Evolutionary conservation across 2,329 filamentous ascomycete genomes (phyloP), one percentile per base, ranked within the genome.

Genomic region (Verticillium longisporum): DNA sequence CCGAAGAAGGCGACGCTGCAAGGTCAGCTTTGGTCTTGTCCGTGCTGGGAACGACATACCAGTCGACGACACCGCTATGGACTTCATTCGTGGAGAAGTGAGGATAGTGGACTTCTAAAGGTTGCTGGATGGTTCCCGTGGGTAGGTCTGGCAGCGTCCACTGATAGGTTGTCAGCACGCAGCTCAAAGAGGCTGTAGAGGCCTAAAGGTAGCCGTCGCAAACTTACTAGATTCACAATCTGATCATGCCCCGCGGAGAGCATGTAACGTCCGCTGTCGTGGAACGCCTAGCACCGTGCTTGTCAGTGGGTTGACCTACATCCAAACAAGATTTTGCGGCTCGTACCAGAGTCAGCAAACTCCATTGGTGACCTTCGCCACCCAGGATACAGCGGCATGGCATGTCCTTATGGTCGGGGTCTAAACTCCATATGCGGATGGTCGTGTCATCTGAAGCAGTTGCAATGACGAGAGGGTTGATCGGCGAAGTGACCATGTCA

Each of bases 81-180:
- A 95, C 79, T 66, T 92, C 89, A 0, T 86, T 88, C 0, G 87
- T 91, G 15, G 87, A 88, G 73, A 95, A 95, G 69, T 92, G 89
- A 50, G 91, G 91, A 68, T 89, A 92, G 68, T 91, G 85, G 15
- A 93, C 80, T 56, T 83, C 78, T 2, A 82, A 78, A 3, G 88
- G 84, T 31, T 82, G 81, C 55, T 83, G 78, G 33, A 81, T 81
- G 14, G 83, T 80, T 36, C 82, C 75, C 0, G 78, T 76, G n/a
- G 88, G 81, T 9, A 88, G 76, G 57, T 85, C 78, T 1, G 90
- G 90, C 4, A 89, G 70, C 1, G 83, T 83, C 87, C 87, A 89
- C 86, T 88, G 62, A n/a, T 11, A 31, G 32, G 37, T 32, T 38
- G 61, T 73, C 50, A 72, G 63, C 61, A 61, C 3, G 5, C 26